Percentiles rank a stretch among this genome's conserved stretches.
phyloP scores from a whole-genome alignment of 2,329 filamentous ascomycete species.

The Tolypocladium endophyticum region DNA sequence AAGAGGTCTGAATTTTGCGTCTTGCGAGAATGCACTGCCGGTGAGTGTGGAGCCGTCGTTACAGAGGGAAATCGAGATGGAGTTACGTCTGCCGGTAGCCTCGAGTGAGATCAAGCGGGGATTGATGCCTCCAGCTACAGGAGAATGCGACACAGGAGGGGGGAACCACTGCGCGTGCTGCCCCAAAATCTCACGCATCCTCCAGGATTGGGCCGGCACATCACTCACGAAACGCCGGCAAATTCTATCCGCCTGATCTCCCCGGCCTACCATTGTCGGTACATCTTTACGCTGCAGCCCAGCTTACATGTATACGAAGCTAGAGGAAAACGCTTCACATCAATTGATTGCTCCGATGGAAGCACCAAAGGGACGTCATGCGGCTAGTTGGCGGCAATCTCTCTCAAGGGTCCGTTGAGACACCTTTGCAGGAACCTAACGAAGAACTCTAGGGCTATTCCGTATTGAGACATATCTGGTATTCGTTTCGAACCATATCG shows the following conservation, averaged over 20 bases:
- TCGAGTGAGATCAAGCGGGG: background rate
- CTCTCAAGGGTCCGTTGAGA: too few species aligned
- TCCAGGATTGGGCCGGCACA: background rate
- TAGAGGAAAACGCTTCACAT: background rate
- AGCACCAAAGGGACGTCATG: too few species aligned
- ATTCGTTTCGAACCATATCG: background rate
- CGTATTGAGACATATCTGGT: too few species aligned
- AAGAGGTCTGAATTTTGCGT: background rate
- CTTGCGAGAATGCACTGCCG: background rate
- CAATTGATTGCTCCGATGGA: background rate
- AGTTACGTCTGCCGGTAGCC: background rate
- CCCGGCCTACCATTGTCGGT: background rate
- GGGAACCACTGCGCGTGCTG: background rate
- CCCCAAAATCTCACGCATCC: background rate
- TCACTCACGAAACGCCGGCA: background rate
- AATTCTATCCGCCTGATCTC: background rate
- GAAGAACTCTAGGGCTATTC: too few species aligned
- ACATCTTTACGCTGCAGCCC: background rate
- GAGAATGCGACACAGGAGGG: background rate
- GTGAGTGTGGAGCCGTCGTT: background rate
- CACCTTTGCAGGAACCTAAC: too few species aligned
- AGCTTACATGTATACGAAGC: background rate
- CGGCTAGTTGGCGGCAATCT: too few species aligned
- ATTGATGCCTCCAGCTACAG: background rate
- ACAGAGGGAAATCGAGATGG: background rate